Evolutionary conservation across 495 filamentous ascomycete genomes (phyloP), one percentile per base, ranked within the genome.

Genomic region (Penicillium egyptiacum): DNA sequence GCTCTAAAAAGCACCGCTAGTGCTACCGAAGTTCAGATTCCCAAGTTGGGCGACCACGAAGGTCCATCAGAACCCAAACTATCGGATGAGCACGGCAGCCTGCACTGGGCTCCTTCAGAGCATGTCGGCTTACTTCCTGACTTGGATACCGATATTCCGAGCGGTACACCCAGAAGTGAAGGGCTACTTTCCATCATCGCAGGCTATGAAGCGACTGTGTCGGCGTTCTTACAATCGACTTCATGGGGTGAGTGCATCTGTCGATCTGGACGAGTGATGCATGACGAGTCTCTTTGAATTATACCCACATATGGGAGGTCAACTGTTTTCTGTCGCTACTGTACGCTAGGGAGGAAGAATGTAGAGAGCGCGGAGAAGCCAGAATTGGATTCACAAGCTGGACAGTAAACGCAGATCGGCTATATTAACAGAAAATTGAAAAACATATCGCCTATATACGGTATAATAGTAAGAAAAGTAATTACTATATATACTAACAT

Each of bases 151-250:
- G 59, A 59, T 6, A 7, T 47, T 31, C 19, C 53, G 17, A 35
- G 39, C 9, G 46, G 30, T 19, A 42, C 31, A 11, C 45, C 61
- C n/a, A 57, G 50, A 23, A 61, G 50, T 20, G 66, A 59, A 11
- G 68, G 62, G 59, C 65, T 77, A n/a, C 59, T 69, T 28, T 59
- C 70, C 25, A 72, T 73, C 33, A 63, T 75, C 25, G 59, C 57
- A n/a, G 72, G 68, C 25, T 73, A 69, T 17, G 68, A 75, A 60
- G 65, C 63, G 42, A 71, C 62, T 41, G 65, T 72, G 28, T 67
- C 70, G 17, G 63, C 66, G 35, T 71, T 74, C 47, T 60, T 75
- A 33, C 72, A 66, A 22, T 63, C 67, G 5, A 53, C 70, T 51
- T 62, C 71, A 14, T 58, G 56, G 41, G 61, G 62, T 20, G 66